These are phyloP conservation scores for Paramecium pentaurelia DNA, from an alignment of 73 alveolate species.

Conservation along the genomic window DNA sequence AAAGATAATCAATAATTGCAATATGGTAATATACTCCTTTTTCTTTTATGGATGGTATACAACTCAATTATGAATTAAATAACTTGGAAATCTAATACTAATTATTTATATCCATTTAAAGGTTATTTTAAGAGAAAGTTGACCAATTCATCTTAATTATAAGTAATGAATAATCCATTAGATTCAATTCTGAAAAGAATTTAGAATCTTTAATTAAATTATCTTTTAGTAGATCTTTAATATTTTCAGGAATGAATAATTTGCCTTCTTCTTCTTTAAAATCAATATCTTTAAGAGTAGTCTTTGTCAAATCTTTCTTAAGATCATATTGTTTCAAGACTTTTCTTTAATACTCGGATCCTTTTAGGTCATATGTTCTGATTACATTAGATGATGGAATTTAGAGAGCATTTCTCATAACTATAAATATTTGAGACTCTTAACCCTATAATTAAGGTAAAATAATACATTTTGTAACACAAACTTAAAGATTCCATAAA, in stretches of 20 bases:
- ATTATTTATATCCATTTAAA: neutral
- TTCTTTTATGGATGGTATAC: neutral
- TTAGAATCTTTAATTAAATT: neutral
- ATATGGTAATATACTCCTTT: conserved; percentile 11
- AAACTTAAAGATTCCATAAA: neutral
- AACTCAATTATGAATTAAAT: neutral
- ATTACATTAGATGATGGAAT: neutral
- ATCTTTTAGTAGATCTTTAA: neutral
- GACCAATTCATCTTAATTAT: neutral
- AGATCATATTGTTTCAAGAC: neutral
- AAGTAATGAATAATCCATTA: conserved; percentile 20
- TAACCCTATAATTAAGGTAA: neutral
- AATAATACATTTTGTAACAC: neutral
- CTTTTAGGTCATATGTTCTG: conserved; percentile 18
- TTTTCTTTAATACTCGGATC: neutral
- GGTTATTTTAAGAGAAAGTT: neutral
- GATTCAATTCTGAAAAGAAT: neutral
- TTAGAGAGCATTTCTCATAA: neutral
- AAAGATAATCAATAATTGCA: conserved; percentile 9
- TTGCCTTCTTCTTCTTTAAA: neutral
- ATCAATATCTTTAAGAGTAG: conserved; percentile 17
- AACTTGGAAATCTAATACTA: neutral
- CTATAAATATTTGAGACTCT: neutral
- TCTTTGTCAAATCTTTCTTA: neutral
- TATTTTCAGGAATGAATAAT: neutral